Conservation (phyloP, 768 basidiomycete genomes). For the Hypholoma sublateritium region DNA sequence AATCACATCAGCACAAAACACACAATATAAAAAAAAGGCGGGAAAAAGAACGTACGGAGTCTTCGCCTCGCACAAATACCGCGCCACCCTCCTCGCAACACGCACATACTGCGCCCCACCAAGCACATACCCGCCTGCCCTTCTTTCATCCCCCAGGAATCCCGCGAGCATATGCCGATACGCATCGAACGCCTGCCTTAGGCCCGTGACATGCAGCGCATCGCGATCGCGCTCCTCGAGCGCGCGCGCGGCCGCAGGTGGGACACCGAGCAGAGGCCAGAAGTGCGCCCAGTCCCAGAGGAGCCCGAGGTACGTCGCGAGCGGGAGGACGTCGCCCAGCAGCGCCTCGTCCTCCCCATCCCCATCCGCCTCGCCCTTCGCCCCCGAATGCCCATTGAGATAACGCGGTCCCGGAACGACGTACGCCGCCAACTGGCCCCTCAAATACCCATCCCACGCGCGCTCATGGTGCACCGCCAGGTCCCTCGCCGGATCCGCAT, state of each 20-base stretch:
- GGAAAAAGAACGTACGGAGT: constrained; percentile 22
- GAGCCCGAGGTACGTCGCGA: constrained; percentile 21
- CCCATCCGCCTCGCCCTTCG: too few species aligned
- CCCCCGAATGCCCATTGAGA: too few species aligned
- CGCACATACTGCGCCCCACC: constrained; percentile 19
- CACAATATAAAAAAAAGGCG: neutral
- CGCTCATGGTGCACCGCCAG: constrained; percentile 19
- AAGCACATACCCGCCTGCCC: constrained; percentile 4
- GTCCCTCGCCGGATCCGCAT: constrained; percentile 23
- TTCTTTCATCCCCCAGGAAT: constrained; percentile 14
- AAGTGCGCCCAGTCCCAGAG: constrained; percentile 26
- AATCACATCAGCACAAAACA: neutral
- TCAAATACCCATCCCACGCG: constrained; percentile 22
- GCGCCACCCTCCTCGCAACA: constrained; percentile 19
- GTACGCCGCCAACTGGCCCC: constrained; percentile 14
- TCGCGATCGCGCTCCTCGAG: constrained; percentile 16
- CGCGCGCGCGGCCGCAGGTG: constrained; percentile 11
- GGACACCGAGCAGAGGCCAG: constrained; percentile 22
- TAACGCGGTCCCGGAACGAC: too few species aligned
- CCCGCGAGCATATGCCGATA: constrained; percentile 22
- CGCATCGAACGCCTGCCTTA: constrained; percentile 19
- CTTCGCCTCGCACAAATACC: constrained; percentile 25
- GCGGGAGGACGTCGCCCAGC: constrained; percentile 19
- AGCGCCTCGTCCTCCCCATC: neutral
- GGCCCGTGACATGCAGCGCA: constrained; percentile 17